Conservation (phyloP, 2,329 filamentous ascomycete species). For the Penicillium brevicompactum region DNA sequence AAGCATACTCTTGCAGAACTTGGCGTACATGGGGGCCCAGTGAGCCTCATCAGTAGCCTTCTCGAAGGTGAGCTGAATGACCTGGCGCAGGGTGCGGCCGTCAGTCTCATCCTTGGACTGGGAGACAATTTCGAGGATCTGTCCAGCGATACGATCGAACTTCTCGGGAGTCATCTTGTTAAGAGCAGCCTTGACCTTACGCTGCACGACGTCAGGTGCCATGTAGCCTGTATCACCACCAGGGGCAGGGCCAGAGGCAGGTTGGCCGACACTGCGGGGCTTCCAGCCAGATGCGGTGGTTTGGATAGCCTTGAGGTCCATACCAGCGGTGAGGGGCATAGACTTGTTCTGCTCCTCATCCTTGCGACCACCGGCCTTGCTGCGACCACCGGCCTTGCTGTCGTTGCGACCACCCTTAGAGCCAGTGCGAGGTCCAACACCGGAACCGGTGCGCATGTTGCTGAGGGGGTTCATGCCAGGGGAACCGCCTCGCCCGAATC, state of each 20-base stretch:
- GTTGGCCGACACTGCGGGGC: constrained; percentile 67
- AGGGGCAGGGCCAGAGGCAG: constrained; percentile 50
- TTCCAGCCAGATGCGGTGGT: constrained; percentile 83
- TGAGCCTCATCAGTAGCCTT: constrained; percentile 98
- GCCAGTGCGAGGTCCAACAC: constrained; percentile 53
- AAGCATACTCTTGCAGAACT: constrained; percentile 97
- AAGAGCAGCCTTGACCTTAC: constrained; percentile 96
- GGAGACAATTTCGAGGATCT: constrained; percentile 87
- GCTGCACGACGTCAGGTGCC: constrained; percentile 90
- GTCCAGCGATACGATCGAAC: constrained; percentile 91
- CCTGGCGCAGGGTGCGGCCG: constrained; percentile 90
- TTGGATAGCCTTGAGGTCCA: constrained; percentile 78
- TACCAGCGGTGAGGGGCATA: constrained; percentile 87
- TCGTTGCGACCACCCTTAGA: constrained; percentile 42
- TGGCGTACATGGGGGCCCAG: constrained; percentile 98
- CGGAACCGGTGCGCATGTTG: constrained; percentile 3
- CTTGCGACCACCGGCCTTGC: constrained; percentile 58
- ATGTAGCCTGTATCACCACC: constrained; percentile 61
- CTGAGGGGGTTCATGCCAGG: constrained; percentile 55
- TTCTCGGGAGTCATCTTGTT: constrained; percentile 99
- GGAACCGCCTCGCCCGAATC: constrained; percentile 60
- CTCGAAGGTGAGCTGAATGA: constrained; percentile 98
- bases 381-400: constrained; percentile 31
- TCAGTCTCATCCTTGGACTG: constrained; percentile 96
- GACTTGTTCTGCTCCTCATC: constrained; percentile 72